phyloP scores from a whole-genome alignment of 2,329 filamentous ascomycete species.

The Trichoderma afroharzianum region DNA sequence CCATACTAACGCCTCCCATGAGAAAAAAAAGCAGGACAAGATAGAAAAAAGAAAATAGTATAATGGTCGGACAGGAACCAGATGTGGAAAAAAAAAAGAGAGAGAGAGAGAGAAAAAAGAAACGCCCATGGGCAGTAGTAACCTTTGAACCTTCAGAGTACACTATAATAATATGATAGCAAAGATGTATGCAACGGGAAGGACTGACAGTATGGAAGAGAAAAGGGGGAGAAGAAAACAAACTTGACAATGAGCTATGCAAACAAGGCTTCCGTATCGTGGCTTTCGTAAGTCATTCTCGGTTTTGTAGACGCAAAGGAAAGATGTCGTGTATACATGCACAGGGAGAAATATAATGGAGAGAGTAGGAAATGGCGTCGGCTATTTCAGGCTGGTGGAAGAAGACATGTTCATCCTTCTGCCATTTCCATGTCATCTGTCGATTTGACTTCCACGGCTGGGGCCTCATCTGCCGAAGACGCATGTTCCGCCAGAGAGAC shows the following conservation, averaged over 20 bases:
- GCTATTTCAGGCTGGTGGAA: background rate
- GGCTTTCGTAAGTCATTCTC: constrained; percentile 9
- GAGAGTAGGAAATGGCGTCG: background rate
- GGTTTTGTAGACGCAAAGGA: background rate
- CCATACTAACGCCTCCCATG: constrained; percentile 13
- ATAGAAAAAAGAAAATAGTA: background rate
- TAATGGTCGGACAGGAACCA: background rate
- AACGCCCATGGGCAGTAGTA: background rate
- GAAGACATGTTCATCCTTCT: constrained; percentile 20
- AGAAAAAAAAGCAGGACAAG: background rate
- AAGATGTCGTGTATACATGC: background rate
- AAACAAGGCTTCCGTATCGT: background rate
- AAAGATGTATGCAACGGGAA: background rate
- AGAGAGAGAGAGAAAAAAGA: background rate
- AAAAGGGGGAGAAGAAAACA: background rate
- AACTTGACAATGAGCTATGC: background rate
- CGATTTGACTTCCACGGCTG: constrained; percentile 25
- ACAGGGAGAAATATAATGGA: background rate
- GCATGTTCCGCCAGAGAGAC: constrained; percentile 19
- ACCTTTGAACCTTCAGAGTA: background rate
- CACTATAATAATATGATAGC: background rate
- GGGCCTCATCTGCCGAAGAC: constrained; percentile 24
- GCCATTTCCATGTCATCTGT: constrained; percentile 27
- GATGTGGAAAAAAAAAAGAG: background rate
- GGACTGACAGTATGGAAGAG: background rate